Percentiles rank a stretch among this genome's conserved stretches.
Evolutionary conservation across 1,284 basidiomycete species (phyloP).

Genomic region (Ganoderma boninense): DNA sequence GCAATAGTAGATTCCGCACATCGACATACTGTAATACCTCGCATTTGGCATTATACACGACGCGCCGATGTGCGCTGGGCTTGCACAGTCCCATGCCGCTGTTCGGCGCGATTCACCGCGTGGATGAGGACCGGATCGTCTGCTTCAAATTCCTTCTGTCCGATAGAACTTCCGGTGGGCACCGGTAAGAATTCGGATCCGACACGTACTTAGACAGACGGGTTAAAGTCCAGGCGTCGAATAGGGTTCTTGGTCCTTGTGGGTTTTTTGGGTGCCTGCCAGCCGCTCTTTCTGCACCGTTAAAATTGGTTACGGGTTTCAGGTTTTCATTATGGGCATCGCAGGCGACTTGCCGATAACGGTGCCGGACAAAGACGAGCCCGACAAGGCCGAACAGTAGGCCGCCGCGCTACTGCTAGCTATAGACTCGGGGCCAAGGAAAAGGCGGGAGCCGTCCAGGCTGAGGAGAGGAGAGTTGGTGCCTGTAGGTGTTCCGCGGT

Average conservation of each 20-base stretch:
- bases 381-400: not conserved
- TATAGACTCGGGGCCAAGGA: not conserved
- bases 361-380: not conserved
- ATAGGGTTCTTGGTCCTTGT: not conserved
- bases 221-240: not conserved
- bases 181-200: not conserved
- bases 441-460: not conserved
- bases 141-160: not conserved
- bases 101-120: not conserved
- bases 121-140: too few relatives aligned
- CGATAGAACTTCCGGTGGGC: not conserved
- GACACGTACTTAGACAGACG: not conserved
- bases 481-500: not conserved
- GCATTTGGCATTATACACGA: conserved; percentile 40
- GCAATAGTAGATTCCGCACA: conserved; percentile 37
- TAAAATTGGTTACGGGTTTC: not conserved
- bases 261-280: not conserved
- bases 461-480: not conserved
- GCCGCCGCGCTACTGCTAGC: not conserved
- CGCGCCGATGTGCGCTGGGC: conserved; percentile 37
- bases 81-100: conserved; percentile 16
- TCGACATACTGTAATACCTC: conserved; percentile 36
- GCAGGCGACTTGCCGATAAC: not conserved
- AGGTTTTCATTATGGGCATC: not conserved
- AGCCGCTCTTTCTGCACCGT: not conserved